Evolutionary conservation across 2,329 filamentous ascomycete species (phyloP).

Genomic region (Chrysosporium keratinophilum): DNA sequence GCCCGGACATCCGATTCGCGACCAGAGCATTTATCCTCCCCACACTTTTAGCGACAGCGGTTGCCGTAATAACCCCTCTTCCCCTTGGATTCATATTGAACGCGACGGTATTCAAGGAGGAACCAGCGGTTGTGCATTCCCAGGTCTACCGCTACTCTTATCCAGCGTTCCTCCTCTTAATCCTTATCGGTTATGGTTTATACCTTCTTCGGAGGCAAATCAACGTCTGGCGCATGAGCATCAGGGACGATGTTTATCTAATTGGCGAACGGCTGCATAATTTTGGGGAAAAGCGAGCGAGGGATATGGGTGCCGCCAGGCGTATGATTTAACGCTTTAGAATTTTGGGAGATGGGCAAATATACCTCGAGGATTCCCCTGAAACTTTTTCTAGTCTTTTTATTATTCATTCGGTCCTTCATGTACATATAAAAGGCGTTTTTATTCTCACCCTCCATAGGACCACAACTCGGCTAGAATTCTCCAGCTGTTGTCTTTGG

Average conservation of each 20-base stretch:
- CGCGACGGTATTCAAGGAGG: constrained; percentile 29
- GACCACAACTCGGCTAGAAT: too few relatives aligned
- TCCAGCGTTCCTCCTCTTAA: constrained; percentile 50
- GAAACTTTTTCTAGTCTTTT: not conserved
- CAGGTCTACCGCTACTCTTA: constrained; percentile 60
- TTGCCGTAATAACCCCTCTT: constrained; percentile 57
- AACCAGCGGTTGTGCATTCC: constrained; percentile 25
- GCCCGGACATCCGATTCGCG: constrained; percentile 67
- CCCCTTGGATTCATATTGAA: constrained; percentile 46
- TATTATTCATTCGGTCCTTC: not conserved
- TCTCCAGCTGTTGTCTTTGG: too few relatives aligned
- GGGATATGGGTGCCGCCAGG: constrained; percentile 31
- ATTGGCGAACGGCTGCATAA: constrained; percentile 94
- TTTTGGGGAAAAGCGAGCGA: constrained; percentile 55
- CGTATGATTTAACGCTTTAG: constrained; percentile 25
- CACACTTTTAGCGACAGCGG: constrained; percentile 48
- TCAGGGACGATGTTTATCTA: constrained; percentile 90
- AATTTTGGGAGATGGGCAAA: not conserved
- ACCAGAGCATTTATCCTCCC: constrained; percentile 84
- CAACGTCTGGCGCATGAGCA: constrained; percentile 64
- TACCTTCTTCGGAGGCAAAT: constrained; percentile 45
- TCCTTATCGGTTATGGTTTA: constrained; percentile 40
- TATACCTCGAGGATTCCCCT: not conserved
- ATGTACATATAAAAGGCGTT: not conserved
- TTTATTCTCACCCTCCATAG: too few relatives aligned